Evolutionary conservation across 2,329 filamentous ascomycete species (phyloP).

Genomic region (Hypoxylon sp.): DNA sequence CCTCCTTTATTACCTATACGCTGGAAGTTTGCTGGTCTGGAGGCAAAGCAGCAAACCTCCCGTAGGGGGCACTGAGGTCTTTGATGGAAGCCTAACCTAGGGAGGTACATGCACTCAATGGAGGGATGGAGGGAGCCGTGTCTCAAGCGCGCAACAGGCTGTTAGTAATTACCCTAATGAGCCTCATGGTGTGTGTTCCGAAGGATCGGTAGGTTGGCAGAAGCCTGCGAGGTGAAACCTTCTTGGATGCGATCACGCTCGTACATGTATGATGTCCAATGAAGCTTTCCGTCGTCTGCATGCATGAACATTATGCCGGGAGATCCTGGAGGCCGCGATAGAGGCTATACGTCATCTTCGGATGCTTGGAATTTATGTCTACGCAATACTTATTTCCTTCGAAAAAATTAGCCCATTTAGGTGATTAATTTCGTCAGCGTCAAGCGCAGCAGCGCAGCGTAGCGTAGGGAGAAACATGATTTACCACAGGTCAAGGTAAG

Average conservation of each 20-base stretch:
- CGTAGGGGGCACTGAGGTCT: constrained; percentile 1
- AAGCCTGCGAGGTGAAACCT: constrained; percentile 21
- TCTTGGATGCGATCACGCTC: not conserved
- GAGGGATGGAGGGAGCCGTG: not conserved
- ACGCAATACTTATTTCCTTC: constrained; percentile 13
- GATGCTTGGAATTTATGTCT: constrained; percentile 4
- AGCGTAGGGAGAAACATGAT: not conserved
- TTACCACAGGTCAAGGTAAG: constrained; percentile 2
- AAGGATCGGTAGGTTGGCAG: constrained; percentile 15
- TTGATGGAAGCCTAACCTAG: constrained; percentile 1
- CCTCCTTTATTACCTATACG: constrained; percentile 5
- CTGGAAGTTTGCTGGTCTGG: constrained; percentile 8
- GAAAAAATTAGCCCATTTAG: constrained; percentile 1
- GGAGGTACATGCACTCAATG: not conserved
- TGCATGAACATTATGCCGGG: constrained; percentile 20
- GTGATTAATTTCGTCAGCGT: constrained; percentile 25
- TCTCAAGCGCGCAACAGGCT: not conserved
- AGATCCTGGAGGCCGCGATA: not conserved
- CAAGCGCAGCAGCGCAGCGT: not conserved
- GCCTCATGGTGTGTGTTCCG: constrained; percentile 12
- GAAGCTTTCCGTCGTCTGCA: constrained; percentile 12
- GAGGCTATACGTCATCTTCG: constrained; percentile 16
- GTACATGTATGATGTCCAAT: not conserved
- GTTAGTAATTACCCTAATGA: constrained; percentile 23
- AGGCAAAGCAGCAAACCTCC: constrained; percentile 14